Base-by-base conservation (phyloP, 2,329 filamentous ascomycete genomes). In the Fusarium compactum region DNA sequence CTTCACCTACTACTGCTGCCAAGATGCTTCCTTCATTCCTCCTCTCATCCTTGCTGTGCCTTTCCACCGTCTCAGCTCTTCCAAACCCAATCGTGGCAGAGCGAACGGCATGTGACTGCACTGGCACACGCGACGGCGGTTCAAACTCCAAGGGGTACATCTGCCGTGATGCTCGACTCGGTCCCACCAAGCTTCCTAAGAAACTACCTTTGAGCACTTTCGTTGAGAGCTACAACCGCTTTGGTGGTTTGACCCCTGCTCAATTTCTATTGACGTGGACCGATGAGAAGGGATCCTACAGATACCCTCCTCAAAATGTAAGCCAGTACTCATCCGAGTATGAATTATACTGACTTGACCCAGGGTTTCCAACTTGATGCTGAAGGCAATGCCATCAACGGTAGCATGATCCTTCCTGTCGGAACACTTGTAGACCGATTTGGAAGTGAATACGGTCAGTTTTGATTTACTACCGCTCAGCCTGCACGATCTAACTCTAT, bases 341-440 rank as follows among this genome's bases (percentile, higher is more conserved):
- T 11, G 11, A 14, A 2, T 6, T 50, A 22, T 4, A 20, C 44
- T 56, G 14, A 56, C 12, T 25, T 8, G 14, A 7, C 4, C 3
- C 27, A 56, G 53, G 61, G 85, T 7, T 87, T 84, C 58, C 72
- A 79, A 22, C 59, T 82, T 6, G 77, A 81, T 64, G 76, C 74
- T 7, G 52, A 72, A 1, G 77, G 78, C 0, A 65, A 74, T 1
- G 76, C 81, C 5, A 84, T 86, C 43, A 74, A 79, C 22, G 82
- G 81, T 7, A 82, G 79, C 24, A 76, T 82, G 63, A 80, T 80
- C 1, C 73, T 87, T 1, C 63, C 67, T 3, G 74, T 74, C 1
- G 84, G 83, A 15, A 78, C 80, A n/a, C 76, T 84, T 25, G 65
- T 87, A 3, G 84, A 86, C 71, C 78, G 84, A 3, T 86, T 86